Evolutionary conservation across 108 stramenopile genomes (phyloP), one percentile per base, ranked within the genome.

Genomic region (Nitzschia inconspicua): DNA sequence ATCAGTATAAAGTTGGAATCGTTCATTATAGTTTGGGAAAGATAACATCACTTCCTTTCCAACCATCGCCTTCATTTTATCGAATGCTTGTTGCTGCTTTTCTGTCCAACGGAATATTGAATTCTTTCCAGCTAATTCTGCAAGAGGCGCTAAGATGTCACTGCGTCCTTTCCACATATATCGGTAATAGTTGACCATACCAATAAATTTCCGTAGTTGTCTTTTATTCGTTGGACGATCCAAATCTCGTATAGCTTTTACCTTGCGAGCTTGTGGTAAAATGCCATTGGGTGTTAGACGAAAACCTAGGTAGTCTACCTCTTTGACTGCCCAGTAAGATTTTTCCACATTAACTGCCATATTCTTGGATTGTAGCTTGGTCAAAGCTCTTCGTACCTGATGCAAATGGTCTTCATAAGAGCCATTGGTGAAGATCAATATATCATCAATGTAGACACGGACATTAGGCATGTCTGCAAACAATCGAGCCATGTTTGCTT

Each of bases 121-220:
- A 6, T 70, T 59, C 0, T 62, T 60, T 10, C 47, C 29, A 2
- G 49, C 36, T 1, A 81, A 46, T 7, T 32, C 30, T 13, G 68
- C 71, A 22, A 82, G 65, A 22, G 80, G 73, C 1, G 76, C 76
- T 18, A 78, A 49, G 10, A 75, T 19, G 19, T 82, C 47, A 8
- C 47, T 57, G 13, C 75, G 42, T 36, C 51, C 39, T 30, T 19
- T 34, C 73, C 73, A 79, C 44, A 79, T 59, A 48, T 81, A 76
- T 22, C 54, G 63, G 60, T 81, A 77, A 32, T 78, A 78, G 11
- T 77, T 74, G 4, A 75, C 50, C 55, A 62, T 61, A 0, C 69
- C 78, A 10, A 71, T n/a, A 22, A 79, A 79, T 1, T 40, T 44
- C 13, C 60, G 23, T 1, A 77, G 23, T 32, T 72, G 65, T 57